Conservation (phyloP, 768 basidiomycete species). For the Kwoniella pini region DNA sequence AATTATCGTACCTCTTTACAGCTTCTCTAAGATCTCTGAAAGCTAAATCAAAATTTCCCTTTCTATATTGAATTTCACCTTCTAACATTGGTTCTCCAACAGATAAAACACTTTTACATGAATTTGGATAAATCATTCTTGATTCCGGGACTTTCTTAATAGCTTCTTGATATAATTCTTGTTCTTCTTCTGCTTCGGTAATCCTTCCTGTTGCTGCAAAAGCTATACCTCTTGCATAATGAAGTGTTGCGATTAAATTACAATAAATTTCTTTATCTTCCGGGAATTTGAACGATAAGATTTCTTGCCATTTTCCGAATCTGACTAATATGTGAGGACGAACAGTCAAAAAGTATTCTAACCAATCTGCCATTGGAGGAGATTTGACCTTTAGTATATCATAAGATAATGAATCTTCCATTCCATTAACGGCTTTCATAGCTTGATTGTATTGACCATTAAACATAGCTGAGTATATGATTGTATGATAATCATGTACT, state of each 20-base stretch:
- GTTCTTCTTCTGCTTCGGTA: constrained; percentile 26
- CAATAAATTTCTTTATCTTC: constrained; percentile 27
- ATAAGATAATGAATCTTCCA: constrained; percentile 28
- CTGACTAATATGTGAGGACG: constrained; percentile 40
- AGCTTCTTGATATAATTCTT: constrained; percentile 10
- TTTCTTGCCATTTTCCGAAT: constrained; percentile 45
- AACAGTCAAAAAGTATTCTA: constrained; percentile 24
- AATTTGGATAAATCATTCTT: constrained; percentile 39
- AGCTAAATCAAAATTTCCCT: constrained; percentile 33
- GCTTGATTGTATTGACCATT: constrained; percentile 36
- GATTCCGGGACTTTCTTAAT: constrained; percentile 22
- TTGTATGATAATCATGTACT: constrained; percentile 36
- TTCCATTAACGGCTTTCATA: constrained; percentile 24
- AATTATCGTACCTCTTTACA: constrained; percentile 31
- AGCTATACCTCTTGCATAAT: constrained; percentile 40
- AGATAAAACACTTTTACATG: constrained; percentile 19
- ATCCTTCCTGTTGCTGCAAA: constrained; percentile 28
- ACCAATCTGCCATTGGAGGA: constrained; percentile 29
- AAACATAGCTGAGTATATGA: constrained; percentile 47
- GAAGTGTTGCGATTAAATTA: constrained; percentile 26
- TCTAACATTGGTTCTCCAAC: constrained; percentile 41
- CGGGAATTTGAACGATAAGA: constrained; percentile 19
- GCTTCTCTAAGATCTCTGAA: constrained; percentile 40
- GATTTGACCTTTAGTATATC: constrained; percentile 13
- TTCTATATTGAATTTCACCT: constrained; percentile 48